Evolutionary conservation across 208 protist genomes (phyloP).

Genomic region (Lotmaria passim): DNA sequence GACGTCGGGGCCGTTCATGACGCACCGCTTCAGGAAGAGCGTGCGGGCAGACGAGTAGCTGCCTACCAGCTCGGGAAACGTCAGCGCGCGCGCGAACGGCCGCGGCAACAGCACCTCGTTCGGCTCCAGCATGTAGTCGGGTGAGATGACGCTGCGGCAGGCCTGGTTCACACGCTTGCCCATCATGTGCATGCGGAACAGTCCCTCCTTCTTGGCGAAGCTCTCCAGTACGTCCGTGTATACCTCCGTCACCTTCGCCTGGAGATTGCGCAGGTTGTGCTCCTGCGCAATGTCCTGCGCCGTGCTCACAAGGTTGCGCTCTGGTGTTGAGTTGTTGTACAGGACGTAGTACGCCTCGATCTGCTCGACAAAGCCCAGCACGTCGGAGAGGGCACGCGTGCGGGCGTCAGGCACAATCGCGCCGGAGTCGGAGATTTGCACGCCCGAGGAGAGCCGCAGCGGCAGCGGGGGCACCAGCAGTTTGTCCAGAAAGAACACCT

Average conservation of each 20-base stretch:
- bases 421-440: conserved; percentile 72
- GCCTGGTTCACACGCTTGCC: conserved; percentile 99
- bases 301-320: conserved; percentile 47
- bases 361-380: conserved; percentile 82
- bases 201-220: conserved; percentile 99
- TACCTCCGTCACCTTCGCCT: conserved; percentile 83
- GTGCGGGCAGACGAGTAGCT: conserved; percentile 71
- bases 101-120: conserved; percentile 95
- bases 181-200: conserved; percentile 99
- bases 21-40: conserved; percentile 92
- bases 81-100: conserved; percentile 95
- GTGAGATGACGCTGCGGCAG: conserved; percentile 99
- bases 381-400: conserved; percentile 70
- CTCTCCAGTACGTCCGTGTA: conserved; percentile 75
- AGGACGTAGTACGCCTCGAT: conserved; percentile 85
- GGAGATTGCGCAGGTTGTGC: conserved; percentile 86
- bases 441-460: conserved; percentile 79
- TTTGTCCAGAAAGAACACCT: conserved; percentile 88
- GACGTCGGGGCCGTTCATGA: conserved; percentile 97
- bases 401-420: conserved; percentile 67
- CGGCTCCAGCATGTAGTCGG: conserved; percentile 97
- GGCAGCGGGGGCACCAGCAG: conserved; percentile 86
- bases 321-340: conserved; percentile 61
- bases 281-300: conserved; percentile 78
- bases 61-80: conserved; percentile 96